Evolutionary conservation across 2,329 filamentous ascomycete species (phyloP).

Genomic region (Penicillium sp.): DNA sequence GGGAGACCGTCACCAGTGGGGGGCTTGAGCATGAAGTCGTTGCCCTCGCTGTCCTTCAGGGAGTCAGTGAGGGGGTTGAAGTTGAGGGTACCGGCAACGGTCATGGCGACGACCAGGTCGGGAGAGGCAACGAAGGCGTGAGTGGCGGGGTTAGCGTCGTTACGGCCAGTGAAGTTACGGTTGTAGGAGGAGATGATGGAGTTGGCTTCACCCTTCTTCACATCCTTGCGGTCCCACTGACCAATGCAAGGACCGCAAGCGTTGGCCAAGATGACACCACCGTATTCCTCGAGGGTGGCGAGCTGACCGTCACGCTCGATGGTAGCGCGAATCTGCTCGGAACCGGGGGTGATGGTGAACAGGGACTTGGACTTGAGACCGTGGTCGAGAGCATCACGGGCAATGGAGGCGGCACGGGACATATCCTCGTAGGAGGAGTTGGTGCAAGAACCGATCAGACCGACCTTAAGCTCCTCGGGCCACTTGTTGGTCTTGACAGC

Average conservation of each 20-base stretch:
- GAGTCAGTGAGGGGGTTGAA: constrained; percentile 96
- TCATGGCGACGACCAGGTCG: constrained; percentile 83
- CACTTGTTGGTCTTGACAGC: constrained; percentile 81
- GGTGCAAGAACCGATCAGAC: constrained; percentile 95
- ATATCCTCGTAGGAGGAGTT: constrained; percentile 99
- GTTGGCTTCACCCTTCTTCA: constrained; percentile 94
- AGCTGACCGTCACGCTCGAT: constrained; percentile 86
- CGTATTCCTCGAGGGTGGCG: constrained; percentile 79
- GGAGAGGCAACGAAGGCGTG: constrained; percentile 92
- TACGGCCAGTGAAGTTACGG: constrained; percentile 98
- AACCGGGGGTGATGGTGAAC: constrained; percentile 95
- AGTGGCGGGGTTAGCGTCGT: constrained; percentile 92
- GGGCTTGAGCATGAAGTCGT: constrained; percentile 84
- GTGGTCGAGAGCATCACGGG: constrained; percentile 86
- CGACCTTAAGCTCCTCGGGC: constrained; percentile 88
- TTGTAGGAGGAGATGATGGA: constrained; percentile 99
- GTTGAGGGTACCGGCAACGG: constrained; percentile 77
- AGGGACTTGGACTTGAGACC: constrained; percentile 85
- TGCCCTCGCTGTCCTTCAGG: constrained; percentile 92
- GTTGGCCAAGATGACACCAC: constrained; percentile 88
- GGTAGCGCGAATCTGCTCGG: constrained; percentile 94
- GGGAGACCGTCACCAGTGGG: constrained; percentile 84
- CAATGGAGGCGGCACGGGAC: constrained; percentile 89
- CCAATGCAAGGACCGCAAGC: constrained; percentile 92
- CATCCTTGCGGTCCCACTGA: constrained; percentile 92